Evolutionary conservation across 73 alveolate genomes (phyloP).

Genomic region (Paramecium biaurelia): DNA sequence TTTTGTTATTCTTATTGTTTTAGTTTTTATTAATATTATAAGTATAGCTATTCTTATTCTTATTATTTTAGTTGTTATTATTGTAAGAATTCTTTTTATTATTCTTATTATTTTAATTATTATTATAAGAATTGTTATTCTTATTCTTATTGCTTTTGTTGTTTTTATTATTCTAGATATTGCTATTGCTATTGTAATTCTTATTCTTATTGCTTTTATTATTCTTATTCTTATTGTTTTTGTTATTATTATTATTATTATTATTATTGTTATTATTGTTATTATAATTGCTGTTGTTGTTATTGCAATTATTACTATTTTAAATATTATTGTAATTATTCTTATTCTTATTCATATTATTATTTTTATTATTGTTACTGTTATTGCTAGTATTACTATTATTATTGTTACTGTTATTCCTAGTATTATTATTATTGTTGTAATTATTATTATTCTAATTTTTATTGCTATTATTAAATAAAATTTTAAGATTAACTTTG

Average conservation of each 20-base stretch:
- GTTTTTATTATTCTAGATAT: neutral
- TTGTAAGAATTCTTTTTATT: too few relatives aligned
- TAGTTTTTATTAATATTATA: too few relatives aligned
- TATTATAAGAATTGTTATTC: too few relatives aligned
- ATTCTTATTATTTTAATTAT: neutral
- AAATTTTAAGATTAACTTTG: neutral
- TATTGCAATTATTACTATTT: neutral
- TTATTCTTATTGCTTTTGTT: too few relatives aligned
- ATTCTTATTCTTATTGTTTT: neutral
- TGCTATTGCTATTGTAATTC: neutral
- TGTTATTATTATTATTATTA: neutral
- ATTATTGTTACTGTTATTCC: neutral
- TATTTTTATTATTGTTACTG: neutral
- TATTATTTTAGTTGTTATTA: too few relatives aligned
- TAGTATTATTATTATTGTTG: neutral
- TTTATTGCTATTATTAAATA: neutral
- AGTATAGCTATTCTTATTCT: neutral
- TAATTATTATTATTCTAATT: too few relatives aligned
- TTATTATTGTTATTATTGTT: neutral
- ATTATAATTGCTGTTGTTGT: neutral
- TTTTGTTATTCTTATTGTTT: too few relatives aligned
- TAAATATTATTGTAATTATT: neutral
- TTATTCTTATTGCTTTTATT: neutral
- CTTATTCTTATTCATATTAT: neutral
- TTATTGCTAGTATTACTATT: too few relatives aligned